These are phyloP conservation scores for Camptophora hylomeconis DNA, from an alignment of 2,329 filamentous ascomycete genomes.

Conservation along the genomic window DNA sequence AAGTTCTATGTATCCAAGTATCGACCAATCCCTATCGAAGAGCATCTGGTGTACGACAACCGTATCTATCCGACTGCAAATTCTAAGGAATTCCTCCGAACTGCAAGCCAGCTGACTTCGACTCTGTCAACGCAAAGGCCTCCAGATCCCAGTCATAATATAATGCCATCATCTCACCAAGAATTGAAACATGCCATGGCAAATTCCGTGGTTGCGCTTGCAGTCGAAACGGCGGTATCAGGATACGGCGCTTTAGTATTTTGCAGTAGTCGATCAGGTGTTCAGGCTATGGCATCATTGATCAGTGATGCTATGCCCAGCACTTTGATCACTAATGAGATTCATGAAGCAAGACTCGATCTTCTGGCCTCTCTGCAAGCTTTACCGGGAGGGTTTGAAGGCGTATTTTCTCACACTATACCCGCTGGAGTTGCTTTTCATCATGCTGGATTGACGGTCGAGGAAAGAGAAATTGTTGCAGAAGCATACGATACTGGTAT, in stretches of 20 bases:
- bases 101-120: conserved; percentile 38
- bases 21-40: conserved; percentile 61
- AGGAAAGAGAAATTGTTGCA: conserved; percentile 61
- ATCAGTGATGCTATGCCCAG: conserved; percentile 55
- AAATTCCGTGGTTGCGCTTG: conserved; percentile 58
- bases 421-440: conserved; percentile 61
- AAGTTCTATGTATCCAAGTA: conserved; percentile 63
- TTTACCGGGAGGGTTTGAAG: conserved; percentile 53
- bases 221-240: conserved; percentile 53
- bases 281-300: conserved; percentile 54
- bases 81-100: conserved; percentile 46
- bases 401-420: conserved; percentile 50
- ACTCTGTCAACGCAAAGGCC: conserved; percentile 20
- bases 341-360: conserved; percentile 49
- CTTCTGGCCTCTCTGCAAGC: conserved; percentile 54
- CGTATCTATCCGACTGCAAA: conserved; percentile 50
- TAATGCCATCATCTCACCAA: conserved; percentile 44
- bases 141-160: conserved; percentile 24
- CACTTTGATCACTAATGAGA: conserved; percentile 29
- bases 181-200: conserved; percentile 52
- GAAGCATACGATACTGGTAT: conserved; percentile 56
- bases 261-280: conserved; percentile 54
- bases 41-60: conserved; percentile 60
- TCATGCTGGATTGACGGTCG: conserved; percentile 51
- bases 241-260: conserved; percentile 64